phyloP scores from a whole-genome alignment of 257 asterid species.

The Verbena officinalis region DNA sequence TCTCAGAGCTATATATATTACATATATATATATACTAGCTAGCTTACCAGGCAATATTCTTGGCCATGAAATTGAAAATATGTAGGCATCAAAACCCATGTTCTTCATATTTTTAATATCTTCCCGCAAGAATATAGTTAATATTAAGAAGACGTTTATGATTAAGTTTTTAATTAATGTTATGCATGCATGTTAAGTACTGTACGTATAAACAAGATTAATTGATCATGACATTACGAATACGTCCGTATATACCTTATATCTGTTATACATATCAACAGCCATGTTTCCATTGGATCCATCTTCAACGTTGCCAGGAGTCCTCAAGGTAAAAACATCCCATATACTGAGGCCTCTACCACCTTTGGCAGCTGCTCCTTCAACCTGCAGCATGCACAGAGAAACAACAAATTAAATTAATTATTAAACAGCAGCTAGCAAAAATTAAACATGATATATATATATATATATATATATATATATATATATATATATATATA shows the following conservation, averaged over 20 bases:
- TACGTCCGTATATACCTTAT: background rate
- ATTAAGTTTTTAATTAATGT: no score
- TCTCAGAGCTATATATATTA: no score
- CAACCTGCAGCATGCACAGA: background rate
- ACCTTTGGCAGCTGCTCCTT: slow-evolving; percentile 10
- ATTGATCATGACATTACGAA: background rate
- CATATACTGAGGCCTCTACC: slow-evolving; percentile 45
- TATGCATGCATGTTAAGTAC: no score
- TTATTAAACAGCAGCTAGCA: no score
- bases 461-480: no score
- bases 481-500: background rate
- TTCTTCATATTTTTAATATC: slow-evolving; percentile 23
- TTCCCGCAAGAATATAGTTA: slow-evolving; percentile 13
- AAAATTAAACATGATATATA: no score
- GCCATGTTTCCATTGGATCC: slow-evolving; percentile 41
- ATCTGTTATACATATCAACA: slow-evolving; percentile 29
- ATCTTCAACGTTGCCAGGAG: slow-evolving; percentile 3
- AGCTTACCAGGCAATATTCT: background rate
- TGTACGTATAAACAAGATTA: no score
- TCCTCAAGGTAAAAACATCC: slow-evolving; percentile 40
- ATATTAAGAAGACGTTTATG: background rate
- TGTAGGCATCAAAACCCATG: slow-evolving; percentile 23
- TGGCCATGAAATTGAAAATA: background rate
- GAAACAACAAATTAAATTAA: no score
- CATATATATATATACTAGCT: no score